A percentile compares a stretch with the other conserved stretches of the same genome.
phyloP scores from a whole-genome alignment of 306 rosid genomes.

The Dalbergia cultrata region DNA sequence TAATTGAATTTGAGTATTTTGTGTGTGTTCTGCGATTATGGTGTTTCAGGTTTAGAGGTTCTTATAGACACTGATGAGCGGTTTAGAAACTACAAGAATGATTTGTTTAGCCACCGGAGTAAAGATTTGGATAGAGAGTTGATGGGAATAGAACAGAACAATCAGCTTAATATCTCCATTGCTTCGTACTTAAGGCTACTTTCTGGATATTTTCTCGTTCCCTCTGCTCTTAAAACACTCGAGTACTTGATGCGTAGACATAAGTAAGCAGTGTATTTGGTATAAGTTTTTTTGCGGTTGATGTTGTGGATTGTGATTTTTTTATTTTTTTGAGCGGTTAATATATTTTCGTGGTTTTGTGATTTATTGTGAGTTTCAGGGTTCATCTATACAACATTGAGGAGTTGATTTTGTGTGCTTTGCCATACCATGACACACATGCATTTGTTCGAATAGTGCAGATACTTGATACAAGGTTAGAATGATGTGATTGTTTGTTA shows the following conservation, averaged over 20 bases:
- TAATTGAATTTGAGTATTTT: neutral
- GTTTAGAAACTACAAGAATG: constrained; percentile 69
- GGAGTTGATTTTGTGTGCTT: constrained; percentile 76
- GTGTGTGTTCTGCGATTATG: neutral
- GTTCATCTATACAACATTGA: constrained; percentile 75
- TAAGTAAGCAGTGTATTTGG: constrained; percentile 63
- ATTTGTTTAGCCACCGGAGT: constrained; percentile 70
- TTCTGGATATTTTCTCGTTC: constrained; percentile 67
- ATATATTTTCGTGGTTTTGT: neutral
- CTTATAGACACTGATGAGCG: constrained; percentile 70
- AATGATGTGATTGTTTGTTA: constrained; percentile 13
- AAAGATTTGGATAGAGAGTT: constrained; percentile 85
- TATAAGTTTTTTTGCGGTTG: neutral
- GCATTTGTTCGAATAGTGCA: constrained; percentile 80
- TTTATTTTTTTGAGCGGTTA: neutral
- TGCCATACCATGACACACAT: constrained; percentile 93
- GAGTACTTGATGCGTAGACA: constrained; percentile 90
- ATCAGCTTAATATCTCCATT: constrained; percentile 63
- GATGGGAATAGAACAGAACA: constrained; percentile 72
- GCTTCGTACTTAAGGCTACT: constrained; percentile 70
- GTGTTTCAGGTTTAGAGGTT: constrained; percentile 78
- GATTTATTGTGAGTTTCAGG: constrained; percentile 60
- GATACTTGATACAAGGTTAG: constrained; percentile 75
- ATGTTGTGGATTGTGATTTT: constrained; percentile 13
- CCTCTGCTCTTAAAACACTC: constrained; percentile 75